phyloP scores from a whole-genome alignment of 2,329 filamentous ascomycete species.

The Periconia digitata region DNA sequence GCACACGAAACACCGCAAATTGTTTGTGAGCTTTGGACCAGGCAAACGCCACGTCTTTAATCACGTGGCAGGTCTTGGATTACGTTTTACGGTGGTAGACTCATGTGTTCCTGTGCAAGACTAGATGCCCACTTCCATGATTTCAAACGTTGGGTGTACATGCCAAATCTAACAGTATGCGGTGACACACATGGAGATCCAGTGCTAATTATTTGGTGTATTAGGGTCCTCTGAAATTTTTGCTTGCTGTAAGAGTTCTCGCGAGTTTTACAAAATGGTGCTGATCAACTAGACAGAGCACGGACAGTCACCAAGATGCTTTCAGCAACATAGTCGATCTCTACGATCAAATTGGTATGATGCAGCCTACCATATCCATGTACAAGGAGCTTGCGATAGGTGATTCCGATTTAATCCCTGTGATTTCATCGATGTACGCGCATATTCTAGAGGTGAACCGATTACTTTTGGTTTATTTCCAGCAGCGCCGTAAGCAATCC shows the following conservation, averaged over 20 bases:
- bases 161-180: no score
- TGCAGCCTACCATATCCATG: constrained; percentile 16
- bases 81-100: no score
- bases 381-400: constrained; percentile 5
- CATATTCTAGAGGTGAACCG: constrained; percentile 14
- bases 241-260: constrained; percentile 6
- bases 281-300: constrained; percentile 3
- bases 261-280: background rate
- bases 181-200: background rate
- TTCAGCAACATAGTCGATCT: constrained; percentile 14
- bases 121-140: no score
- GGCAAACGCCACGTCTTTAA: no score
- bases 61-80: no score
- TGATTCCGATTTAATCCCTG: background rate
- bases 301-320: constrained; percentile 5
- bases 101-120: no score
- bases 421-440: constrained; percentile 4
- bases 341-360: constrained; percentile 24
- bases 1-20: no score
- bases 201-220: constrained; percentile 4
- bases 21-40: no score
- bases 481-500: constrained; percentile 2
- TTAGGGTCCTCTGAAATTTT: constrained; percentile 8
- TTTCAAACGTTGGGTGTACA: no score
- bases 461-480: constrained; percentile 14